phyloP scores from a whole-genome alignment of 2,329 filamentous ascomycete species.

The Penicillium sp. region DNA sequence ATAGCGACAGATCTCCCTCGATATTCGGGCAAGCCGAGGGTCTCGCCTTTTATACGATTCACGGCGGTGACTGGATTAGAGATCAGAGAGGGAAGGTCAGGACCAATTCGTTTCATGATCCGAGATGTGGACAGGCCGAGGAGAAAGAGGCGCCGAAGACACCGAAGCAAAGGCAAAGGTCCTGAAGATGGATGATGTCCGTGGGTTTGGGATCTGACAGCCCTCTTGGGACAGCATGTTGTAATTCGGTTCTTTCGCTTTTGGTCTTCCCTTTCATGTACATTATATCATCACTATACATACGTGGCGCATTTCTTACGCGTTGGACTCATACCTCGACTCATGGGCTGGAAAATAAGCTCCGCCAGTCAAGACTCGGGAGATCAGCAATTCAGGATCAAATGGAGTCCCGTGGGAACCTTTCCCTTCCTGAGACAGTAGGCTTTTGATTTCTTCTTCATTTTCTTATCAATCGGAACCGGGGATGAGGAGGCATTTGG shows the following conservation, averaged over 20 bases:
- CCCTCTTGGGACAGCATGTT: background rate
- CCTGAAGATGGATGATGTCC: background rate
- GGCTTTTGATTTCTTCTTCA: background rate
- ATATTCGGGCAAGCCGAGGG: background rate
- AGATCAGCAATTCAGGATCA: background rate
- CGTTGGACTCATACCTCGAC: background rate
- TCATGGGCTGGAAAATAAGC: background rate
- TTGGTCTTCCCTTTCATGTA: background rate
- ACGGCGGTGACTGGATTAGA: background rate
- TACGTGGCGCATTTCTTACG: background rate
- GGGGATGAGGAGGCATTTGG: background rate
- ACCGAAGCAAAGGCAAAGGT: background rate
- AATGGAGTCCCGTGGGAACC: background rate
- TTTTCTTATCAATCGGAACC: background rate
- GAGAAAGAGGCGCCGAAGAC: background rate
- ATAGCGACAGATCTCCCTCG: conserved; percentile 2
- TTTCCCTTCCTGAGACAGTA: background rate
- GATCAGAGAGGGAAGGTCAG: background rate
- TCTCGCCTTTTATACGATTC: conserved; percentile 2
- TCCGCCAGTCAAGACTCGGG: conserved; percentile 1
- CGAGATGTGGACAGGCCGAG: background rate
- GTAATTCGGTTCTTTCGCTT: background rate
- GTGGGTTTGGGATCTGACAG: background rate
- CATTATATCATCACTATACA: background rate
- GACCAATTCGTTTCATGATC: conserved; percentile 1